phyloP scores from a whole-genome alignment of 192 early-diverging fungal species.

The Ambispora gerdemannii region DNA sequence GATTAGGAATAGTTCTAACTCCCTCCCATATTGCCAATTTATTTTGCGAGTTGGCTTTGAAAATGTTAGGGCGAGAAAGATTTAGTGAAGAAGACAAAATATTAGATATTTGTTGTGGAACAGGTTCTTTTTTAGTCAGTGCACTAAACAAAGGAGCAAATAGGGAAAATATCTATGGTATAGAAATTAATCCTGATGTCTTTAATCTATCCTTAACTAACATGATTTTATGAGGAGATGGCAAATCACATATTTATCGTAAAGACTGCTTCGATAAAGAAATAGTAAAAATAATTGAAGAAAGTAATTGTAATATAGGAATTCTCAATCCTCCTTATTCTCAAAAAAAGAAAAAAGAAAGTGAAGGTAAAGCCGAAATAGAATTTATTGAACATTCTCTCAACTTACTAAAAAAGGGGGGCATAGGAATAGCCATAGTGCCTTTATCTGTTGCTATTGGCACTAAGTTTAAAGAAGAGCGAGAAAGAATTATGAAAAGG shows the following conservation, averaged over 20 bases:
- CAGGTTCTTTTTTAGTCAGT: background rate
- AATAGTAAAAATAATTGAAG: background rate
- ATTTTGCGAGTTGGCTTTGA: background rate
- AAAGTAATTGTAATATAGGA: background rate
- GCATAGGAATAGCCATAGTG: background rate
- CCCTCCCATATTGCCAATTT: background rate
- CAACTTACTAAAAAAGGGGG: background rate
- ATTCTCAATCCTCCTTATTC: background rate
- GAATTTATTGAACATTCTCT: background rate
- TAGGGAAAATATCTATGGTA: background rate
- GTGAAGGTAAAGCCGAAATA: no score
- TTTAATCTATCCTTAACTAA: background rate
- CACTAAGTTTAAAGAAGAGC: background rate
- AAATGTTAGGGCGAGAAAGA: no score
- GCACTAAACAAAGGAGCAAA: background rate
- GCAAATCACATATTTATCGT: background rate
- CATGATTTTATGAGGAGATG: conserved; percentile 2
- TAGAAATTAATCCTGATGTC: background rate
- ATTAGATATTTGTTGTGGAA: conserved; percentile 4
- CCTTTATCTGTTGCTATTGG: background rate
- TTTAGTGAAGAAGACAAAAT: background rate
- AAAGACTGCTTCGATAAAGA: background rate
- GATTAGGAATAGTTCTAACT: background rate
- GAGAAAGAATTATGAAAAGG: background rate
- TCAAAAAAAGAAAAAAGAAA: background rate